phyloP scores from a whole-genome alignment of 805 yeast genomes.

The Candida nemodendra region DNA sequence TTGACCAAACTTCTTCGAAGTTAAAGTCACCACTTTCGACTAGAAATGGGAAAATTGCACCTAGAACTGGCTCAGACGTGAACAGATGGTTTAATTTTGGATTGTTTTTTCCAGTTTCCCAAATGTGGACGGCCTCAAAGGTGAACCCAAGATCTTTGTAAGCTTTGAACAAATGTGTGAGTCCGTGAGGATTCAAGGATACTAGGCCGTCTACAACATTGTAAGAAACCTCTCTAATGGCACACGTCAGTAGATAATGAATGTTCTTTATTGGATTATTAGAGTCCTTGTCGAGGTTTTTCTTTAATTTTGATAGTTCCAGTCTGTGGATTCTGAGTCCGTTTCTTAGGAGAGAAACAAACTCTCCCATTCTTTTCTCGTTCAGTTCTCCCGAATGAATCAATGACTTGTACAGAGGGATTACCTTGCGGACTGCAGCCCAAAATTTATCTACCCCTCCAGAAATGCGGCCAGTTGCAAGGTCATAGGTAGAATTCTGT shows the following conservation, averaged over 20 bases:
- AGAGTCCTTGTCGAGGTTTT: conserved; percentile 58
- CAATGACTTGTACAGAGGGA: conserved; percentile 49
- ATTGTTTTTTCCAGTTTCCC: conserved; percentile 63
- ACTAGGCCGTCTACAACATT: conserved; percentile 46
- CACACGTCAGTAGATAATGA: conserved; percentile 47
- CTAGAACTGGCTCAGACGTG: conserved; percentile 64
- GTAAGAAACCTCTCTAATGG: conserved; percentile 51
- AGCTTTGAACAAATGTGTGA: conserved; percentile 56
- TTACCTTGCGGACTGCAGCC: conserved; percentile 50
- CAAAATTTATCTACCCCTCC: conserved; percentile 47
- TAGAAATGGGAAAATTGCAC: conserved; percentile 65
- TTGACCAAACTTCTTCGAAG: conserved; percentile 57
- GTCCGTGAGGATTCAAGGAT: conserved; percentile 50
- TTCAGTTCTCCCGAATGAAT: conserved; percentile 47
- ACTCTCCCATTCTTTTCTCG: conserved; percentile 44
- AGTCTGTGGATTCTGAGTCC: conserved; percentile 56
- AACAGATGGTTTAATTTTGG: conserved; percentile 42
- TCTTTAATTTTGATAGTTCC: conserved; percentile 52
- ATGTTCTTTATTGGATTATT: conserved; percentile 56
- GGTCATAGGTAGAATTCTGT: conserved; percentile 36
- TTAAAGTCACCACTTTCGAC: conserved; percentile 57
- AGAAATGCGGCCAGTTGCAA: conserved; percentile 38
- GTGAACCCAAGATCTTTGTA: conserved; percentile 59
- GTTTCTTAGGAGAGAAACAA: conserved; percentile 52
- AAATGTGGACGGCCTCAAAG: conserved; percentile 63